These are phyloP conservation scores for Glycine soja DNA, from an alignment of 306 rosid genomes.

Conservation along the genomic window DNA sequence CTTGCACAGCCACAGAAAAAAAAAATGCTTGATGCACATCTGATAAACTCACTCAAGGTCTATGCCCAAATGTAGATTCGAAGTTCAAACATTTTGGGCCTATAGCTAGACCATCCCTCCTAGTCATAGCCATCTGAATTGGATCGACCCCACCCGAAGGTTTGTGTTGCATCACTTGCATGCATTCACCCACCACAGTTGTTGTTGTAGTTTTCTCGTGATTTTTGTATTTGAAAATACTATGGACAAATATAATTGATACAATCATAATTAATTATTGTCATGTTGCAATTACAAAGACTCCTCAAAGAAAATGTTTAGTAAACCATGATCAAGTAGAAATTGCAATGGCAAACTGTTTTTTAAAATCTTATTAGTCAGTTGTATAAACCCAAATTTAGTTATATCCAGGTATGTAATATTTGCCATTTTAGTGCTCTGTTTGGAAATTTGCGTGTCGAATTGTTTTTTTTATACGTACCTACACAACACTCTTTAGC, in stretches of 20 bases:
- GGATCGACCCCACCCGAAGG: too few species aligned
- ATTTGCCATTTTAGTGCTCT: neutral
- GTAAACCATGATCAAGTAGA: too few species aligned
- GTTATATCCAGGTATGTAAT: neutral
- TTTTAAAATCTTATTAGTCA: too few species aligned
- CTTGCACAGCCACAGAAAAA: neutral
- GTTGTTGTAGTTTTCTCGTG: neutral
- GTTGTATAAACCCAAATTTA: neutral
- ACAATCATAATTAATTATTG: neutral
- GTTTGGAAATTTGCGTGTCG: neutral
- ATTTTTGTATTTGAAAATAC: too few species aligned
- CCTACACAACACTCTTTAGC: neutral
- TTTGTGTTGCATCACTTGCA: too few species aligned
- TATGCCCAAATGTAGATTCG: too few species aligned
- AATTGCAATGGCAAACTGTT: too few species aligned
- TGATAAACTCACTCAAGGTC: neutral
- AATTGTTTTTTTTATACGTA: slow-evolving; percentile 4
- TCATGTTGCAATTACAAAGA: too few species aligned
- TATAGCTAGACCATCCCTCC: too few species aligned
- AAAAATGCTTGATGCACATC: neutral
- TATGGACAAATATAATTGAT: neutral
- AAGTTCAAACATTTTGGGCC: too few species aligned
- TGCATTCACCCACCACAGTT: neutral
- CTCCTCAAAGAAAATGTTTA: too few species aligned
- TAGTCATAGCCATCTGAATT: too few species aligned